These are phyloP conservation scores for Madurella mycetomatis DNA, from an alignment of 2,329 filamentous ascomycete genomes.

Conservation along the genomic window DNA sequence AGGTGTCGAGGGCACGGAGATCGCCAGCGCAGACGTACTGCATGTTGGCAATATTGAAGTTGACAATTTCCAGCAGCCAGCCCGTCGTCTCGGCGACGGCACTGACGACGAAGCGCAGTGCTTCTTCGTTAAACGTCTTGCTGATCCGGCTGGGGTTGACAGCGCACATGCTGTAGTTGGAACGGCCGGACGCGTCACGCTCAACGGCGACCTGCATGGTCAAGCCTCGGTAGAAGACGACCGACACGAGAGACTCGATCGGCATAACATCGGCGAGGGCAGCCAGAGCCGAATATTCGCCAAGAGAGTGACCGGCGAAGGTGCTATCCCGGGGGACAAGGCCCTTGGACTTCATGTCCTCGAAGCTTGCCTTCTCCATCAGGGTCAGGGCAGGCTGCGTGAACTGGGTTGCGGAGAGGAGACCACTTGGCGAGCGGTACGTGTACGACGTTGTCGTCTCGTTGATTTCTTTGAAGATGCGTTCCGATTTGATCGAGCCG, in stretches of 20 bases:
- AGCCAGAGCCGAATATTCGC: constrained; percentile 95
- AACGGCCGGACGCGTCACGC: constrained; percentile 85
- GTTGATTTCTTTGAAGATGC: constrained; percentile 97
- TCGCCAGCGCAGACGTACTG: constrained; percentile 71
- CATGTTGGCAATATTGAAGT: constrained; percentile 80
- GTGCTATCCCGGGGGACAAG: constrained; percentile 94
- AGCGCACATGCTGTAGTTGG: constrained; percentile 99
- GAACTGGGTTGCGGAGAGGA: constrained; percentile 96
- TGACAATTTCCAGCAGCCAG: constrained; percentile 98
- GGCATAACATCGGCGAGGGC: constrained; percentile 98
- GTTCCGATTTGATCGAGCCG: constrained; percentile 93
- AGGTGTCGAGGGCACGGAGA: constrained; percentile 64
- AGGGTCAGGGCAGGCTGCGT: constrained; percentile 94
- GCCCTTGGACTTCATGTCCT: constrained; percentile 97
- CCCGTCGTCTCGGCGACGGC: constrained; percentile 90
- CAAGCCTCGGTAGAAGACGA: constrained; percentile 97
- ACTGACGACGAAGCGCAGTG: constrained; percentile 92
- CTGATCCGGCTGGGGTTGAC: constrained; percentile 98
- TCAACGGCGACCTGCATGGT: constrained; percentile 99
- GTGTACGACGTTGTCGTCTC: constrained; percentile 95
- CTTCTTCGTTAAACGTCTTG: constrained; percentile 98
- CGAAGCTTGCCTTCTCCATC: constrained; percentile 99
- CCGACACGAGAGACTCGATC: constrained; percentile 96
- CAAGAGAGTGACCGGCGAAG: constrained; percentile 95
- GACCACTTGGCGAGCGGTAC: constrained; percentile 88